These are phyloP conservation scores for Eutypella sp. DNA, from an alignment of 2,329 filamentous ascomycete genomes.

Conservation along the genomic window DNA sequence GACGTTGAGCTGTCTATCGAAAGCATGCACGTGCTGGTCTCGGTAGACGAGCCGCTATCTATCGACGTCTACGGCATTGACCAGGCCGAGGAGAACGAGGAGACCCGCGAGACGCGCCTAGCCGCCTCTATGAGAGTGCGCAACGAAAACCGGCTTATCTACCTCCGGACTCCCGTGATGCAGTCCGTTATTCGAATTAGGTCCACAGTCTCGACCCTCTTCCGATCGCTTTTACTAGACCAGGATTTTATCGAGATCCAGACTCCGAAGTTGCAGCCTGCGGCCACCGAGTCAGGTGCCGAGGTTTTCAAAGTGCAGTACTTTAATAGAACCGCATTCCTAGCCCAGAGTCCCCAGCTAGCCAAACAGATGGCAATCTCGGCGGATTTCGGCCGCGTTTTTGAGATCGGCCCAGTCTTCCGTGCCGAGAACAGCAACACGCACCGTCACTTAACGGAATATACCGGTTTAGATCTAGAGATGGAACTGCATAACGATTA, in stretches of 20 bases:
- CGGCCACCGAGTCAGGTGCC: conserved; percentile 84
- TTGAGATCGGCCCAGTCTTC: conserved; percentile 87
- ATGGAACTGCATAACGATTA: conserved; percentile 90
- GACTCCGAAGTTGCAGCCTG: conserved; percentile 85
- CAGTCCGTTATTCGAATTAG: conserved; percentile 87
- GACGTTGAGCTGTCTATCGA: conserved; percentile 70
- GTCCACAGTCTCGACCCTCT: conserved; percentile 72
- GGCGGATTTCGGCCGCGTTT: conserved; percentile 83
- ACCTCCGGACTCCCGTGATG: conserved; percentile 78
- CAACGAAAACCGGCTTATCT: conserved; percentile 73
- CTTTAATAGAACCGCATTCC: conserved; percentile 79
- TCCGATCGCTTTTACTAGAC: conserved; percentile 69
- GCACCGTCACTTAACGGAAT: conserved; percentile 89
- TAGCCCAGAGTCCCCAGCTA: conserved; percentile 87
- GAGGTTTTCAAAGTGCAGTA: conserved; percentile 92
- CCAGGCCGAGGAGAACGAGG: conserved; percentile 30
- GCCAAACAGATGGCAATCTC: conserved; percentile 92
- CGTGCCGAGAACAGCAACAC: conserved; percentile 95
- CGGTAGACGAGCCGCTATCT: conserved; percentile 39
- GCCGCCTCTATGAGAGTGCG: conserved; percentile 64
- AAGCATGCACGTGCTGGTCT: conserved; percentile 46
- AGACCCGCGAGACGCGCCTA: conserved; percentile 44
- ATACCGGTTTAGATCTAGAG: conserved; percentile 86
- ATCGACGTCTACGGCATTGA: conserved; percentile 47
- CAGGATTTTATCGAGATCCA: conserved; percentile 88